A percentile compares a stretch with the other conserved stretches of the same genome.
Conservation (phyloP, 2,329 filamentous ascomycete species). For the Fusarium continuum region DNA sequence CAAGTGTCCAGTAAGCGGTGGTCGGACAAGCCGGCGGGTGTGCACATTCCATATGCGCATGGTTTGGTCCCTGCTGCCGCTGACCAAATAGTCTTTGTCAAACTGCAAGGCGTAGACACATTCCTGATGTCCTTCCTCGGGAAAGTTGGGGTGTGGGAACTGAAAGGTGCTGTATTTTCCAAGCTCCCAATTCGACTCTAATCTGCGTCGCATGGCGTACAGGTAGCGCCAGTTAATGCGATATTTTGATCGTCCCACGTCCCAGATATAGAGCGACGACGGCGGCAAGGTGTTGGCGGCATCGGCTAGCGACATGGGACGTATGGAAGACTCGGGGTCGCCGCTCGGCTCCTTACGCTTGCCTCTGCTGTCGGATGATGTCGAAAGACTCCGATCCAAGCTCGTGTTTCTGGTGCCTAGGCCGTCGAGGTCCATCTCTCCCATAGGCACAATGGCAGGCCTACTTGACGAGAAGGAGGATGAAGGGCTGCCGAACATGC, state of each 20-base stretch:
- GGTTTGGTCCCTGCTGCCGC: conserved; percentile 88
- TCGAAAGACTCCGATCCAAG: conserved; percentile 44
- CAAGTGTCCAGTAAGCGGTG: conserved; percentile 78
- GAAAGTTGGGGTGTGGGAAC: conserved; percentile 82
- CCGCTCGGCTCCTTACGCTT: conserved; percentile 51
- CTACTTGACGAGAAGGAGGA: conserved; percentile 47
- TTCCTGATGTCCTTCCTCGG: conserved; percentile 85
- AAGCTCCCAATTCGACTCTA: conserved; percentile 92
- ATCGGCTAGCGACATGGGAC: conserved; percentile 44
- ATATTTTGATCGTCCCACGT: conserved; percentile 57
- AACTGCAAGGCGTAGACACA: conserved; percentile 97
- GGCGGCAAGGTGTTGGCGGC: conserved; percentile 49
- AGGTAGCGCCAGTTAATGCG: conserved; percentile 92
- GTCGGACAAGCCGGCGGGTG: conserved; percentile 77
- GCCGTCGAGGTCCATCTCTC: conserved; percentile 46
- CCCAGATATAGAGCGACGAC: conserved; percentile 63
- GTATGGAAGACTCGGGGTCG: conserved; percentile 45
- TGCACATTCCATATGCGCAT: conserved; percentile 91
- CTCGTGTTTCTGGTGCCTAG: conserved; percentile 42
- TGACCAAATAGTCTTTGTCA: conserved; percentile 84
- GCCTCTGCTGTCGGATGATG: conserved; percentile 45
- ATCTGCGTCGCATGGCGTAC: conserved; percentile 83
- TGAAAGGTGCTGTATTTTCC: conserved; percentile 88
- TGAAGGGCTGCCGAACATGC: conserved; percentile 49
- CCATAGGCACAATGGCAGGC: conserved; percentile 38